A percentile compares a stretch with the other conserved stretches of the same genome.
phyloP scores from a whole-genome alignment of 306 rosid genomes.

The Rosa lucieae region DNA sequence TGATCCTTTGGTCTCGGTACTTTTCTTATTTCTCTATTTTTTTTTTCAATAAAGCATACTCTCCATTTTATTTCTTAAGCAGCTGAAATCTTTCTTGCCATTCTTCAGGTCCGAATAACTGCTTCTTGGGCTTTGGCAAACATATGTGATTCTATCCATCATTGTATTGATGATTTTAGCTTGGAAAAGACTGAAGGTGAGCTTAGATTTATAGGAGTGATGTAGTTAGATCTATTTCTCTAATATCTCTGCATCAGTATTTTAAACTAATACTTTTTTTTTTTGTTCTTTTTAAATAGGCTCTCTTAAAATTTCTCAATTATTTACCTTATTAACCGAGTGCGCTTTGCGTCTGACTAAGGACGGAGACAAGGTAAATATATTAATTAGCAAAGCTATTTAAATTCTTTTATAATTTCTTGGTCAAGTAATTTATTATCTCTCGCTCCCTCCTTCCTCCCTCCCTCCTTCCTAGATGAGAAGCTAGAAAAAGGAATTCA shows the following conservation, averaged over 20 bases:
- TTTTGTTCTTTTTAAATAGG: conserved; percentile 34
- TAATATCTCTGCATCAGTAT: background rate
- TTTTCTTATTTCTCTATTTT: background rate
- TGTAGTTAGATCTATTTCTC: conserved; percentile 10
- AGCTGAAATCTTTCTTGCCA: conserved; percentile 18
- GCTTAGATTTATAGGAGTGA: conserved; percentile 23
- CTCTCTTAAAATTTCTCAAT: conserved; percentile 40
- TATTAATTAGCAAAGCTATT: conserved; percentile 1
- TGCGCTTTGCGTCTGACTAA: conserved; percentile 76
- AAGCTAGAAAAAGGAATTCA: background rate
- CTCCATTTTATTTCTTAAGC: conserved; percentile 10
- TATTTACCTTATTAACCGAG: conserved; percentile 55
- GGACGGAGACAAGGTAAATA: conserved; percentile 86
- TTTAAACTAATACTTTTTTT: background rate
- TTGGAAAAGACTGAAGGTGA: conserved; percentile 51
- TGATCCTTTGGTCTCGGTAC: conserved; percentile 68
- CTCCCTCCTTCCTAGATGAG: background rate
- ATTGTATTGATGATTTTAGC: conserved; percentile 43
- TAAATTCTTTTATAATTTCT: background rate
- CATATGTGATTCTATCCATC: conserved; percentile 76
- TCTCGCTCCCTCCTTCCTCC: background rate
- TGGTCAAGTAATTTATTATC: background rate
- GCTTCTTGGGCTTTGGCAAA: conserved; percentile 99
- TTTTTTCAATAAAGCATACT: background rate
- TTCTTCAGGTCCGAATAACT: conserved; percentile 75